phyloP scores from a whole-genome alignment of 1,139 yeast species.

The Blastobotrys apis region DNA sequence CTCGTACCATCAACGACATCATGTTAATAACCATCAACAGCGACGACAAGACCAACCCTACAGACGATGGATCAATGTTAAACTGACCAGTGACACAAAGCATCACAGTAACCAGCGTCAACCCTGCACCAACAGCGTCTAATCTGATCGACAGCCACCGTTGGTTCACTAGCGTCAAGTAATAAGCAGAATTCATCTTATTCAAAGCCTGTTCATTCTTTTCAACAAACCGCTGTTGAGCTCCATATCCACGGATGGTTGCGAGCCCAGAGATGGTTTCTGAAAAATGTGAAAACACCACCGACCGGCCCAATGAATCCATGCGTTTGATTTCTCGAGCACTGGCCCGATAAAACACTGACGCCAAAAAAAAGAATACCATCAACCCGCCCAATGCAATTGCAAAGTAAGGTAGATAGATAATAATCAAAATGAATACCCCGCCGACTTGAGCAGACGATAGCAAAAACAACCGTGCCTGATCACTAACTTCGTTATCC shows the following conservation, averaged over 20 bases:
- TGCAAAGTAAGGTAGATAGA: constrained; percentile 75
- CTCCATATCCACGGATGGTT: constrained; percentile 63
- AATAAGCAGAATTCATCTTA: constrained; percentile 68
- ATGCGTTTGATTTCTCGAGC: constrained; percentile 79
- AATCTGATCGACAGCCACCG: constrained; percentile 73
- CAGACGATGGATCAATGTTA: constrained; percentile 57
- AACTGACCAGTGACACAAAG: constrained; percentile 64
- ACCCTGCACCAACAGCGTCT: constrained; percentile 48
- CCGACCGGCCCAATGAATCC: constrained; percentile 72
- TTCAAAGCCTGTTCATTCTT: constrained; percentile 51
- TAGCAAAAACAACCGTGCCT: constrained; percentile 43
- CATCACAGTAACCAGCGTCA: constrained; percentile 48
- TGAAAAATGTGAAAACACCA: constrained; percentile 70
- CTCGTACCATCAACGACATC: constrained; percentile 39
- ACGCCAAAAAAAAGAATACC: constrained; percentile 44
- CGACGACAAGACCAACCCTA: constrained; percentile 64
- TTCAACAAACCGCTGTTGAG: constrained; percentile 44
- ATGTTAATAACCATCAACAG: constrained; percentile 27
- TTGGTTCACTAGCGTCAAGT: constrained; percentile 61
- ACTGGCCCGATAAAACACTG: constrained; percentile 68
- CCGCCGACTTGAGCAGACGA: constrained; percentile 56
- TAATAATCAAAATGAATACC: constrained; percentile 60
- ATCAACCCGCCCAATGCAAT: constrained; percentile 59
- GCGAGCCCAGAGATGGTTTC: constrained; percentile 70
- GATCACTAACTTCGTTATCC: constrained; percentile 58